phyloP scores from a whole-genome alignment of 257 asterid genomes.

The Lithospermum erythrorhizon region DNA sequence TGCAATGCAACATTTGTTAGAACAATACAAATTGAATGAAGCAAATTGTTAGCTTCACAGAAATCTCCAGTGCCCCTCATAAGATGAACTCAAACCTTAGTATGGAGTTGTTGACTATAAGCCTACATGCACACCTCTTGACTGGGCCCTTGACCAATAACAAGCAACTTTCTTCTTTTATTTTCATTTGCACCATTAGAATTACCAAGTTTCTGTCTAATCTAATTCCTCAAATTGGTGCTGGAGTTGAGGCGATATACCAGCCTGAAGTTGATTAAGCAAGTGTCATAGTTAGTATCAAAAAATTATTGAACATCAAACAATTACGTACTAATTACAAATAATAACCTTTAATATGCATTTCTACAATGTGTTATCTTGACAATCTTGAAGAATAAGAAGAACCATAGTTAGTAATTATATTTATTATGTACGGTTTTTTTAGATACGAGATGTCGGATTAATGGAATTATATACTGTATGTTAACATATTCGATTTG shows the following conservation, averaged over 20 bases:
- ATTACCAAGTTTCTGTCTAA: conserved; percentile 32
- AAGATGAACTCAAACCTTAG: background rate
- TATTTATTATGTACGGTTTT: no score
- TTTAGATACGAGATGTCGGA: no score
- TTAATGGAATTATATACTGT: no score
- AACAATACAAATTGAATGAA: background rate
- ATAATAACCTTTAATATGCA: no score
- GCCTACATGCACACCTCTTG: conserved; percentile 18
- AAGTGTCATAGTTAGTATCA: background rate
- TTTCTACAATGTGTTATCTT: no score
- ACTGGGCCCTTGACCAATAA: conserved; percentile 68
- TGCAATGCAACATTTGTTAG: background rate
- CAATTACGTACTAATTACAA: no score
- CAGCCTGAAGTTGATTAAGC: conserved; percentile 46
- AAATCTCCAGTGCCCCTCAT: conserved; percentile 18
- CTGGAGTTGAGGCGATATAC: conserved; percentile 75
- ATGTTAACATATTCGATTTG: no score
- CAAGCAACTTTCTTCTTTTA: conserved; percentile 54
- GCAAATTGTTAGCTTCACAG: conserved; percentile 2
- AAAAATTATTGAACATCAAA: no score
- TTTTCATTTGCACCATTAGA: conserved; percentile 23
- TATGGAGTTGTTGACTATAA: background rate
- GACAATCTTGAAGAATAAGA: no score
- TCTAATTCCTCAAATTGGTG: conserved; percentile 67
- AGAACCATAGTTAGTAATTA: no score